These are phyloP conservation scores for Sporodiniella umbellata DNA, from an alignment of 371 early-diverging fungal genomes.

Conservation along the genomic window DNA sequence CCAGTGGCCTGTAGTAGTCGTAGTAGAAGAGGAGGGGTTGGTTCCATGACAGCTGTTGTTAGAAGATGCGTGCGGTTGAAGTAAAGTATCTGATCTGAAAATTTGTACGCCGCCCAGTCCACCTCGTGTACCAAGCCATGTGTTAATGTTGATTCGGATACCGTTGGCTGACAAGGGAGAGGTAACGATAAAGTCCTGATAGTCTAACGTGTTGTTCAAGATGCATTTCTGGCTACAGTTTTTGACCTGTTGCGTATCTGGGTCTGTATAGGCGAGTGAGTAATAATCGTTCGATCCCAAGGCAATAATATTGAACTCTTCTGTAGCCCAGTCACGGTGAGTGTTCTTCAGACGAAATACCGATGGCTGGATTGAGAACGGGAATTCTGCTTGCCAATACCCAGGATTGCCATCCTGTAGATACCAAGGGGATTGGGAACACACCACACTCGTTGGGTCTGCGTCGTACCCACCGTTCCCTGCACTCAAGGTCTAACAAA, in stretches of 20 bases:
- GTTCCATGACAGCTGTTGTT: neutral
- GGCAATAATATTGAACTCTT: conserved; percentile 54
- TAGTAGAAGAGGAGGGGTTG: neutral
- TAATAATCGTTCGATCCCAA: conserved; percentile 48
- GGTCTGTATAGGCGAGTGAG: conserved; percentile 58
- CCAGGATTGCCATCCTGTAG: conserved; percentile 67
- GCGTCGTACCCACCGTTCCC: conserved; percentile 35
- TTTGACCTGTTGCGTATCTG: conserved; percentile 28
- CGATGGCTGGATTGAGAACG: conserved; percentile 49
- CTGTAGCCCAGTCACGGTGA: conserved; percentile 53
- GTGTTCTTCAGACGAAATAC: conserved; percentile 60
- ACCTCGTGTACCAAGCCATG: conserved; percentile 75
- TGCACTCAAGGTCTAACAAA: conserved; percentile 35
- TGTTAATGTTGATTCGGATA: conserved; percentile 59
- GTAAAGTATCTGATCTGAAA: conserved; percentile 55
- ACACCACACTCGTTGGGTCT: conserved; percentile 34
- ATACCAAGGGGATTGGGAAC: conserved; percentile 48
- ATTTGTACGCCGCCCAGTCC: conserved; percentile 68
- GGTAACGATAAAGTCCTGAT: conserved; percentile 50
- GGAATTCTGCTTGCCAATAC: conserved; percentile 59
- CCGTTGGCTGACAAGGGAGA: conserved; percentile 32
- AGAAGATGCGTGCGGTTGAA: conserved; percentile 29
- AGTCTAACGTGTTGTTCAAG: conserved; percentile 29
- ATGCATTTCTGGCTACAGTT: conserved; percentile 54
- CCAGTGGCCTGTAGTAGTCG: conserved; percentile 26